Evolutionary conservation across 805 yeast genomes (phyloP), one percentile per base, ranked within the genome.

Genomic region (Torulaspora franciscae): DNA sequence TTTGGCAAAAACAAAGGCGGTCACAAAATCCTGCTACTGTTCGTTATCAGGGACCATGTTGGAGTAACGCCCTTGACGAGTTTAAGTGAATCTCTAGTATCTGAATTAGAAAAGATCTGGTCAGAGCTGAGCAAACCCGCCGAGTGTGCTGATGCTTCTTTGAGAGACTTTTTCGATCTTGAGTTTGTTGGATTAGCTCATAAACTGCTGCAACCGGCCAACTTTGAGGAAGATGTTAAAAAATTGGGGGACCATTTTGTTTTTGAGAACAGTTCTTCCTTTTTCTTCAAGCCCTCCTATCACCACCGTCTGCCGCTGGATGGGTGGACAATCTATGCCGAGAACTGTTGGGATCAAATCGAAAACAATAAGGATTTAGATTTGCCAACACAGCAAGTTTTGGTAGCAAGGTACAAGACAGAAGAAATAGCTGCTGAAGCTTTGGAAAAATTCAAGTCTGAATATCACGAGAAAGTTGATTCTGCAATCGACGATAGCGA

Each of bases 271-370:
- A 44, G 50, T 13, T 52, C 57, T 2, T 50, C 59, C 24, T 46
- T 57, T 6, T 70, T 82, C 28, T 87, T 89, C 70, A 76, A 78
- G 47, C 73, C 76, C 2, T 73, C 78, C 38, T 90, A 88, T 62
- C 95, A 87, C 59, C 89, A 93, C 54, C 73, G 76, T 38, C 80
- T 93, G 45, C 99, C 99, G 8, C 73, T 91, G 42, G 99, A 93
- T 66, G 98, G 97, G 19, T 93, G 99, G 98, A 76, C 91, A 3
- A 67, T 89, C 63, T 93, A 93, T 57, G 89, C 96, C 1, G 83
- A 80, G 43, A 85, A 82, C 59, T 82, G 95, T 53, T 93, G 99
- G 99, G 82, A 85, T 41, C 96, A 88, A 65, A 93, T 93, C 57
- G 95, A 88, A 63, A 74, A 76, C 49, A 93, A 93, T 68, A 90